Percentiles rank a stretch among this genome's conserved stretches.
These are phyloP conservation scores for Plasmodium knowlesi DNA, from an alignment of 169 alveolate species.

Conservation along the genomic window DNA sequence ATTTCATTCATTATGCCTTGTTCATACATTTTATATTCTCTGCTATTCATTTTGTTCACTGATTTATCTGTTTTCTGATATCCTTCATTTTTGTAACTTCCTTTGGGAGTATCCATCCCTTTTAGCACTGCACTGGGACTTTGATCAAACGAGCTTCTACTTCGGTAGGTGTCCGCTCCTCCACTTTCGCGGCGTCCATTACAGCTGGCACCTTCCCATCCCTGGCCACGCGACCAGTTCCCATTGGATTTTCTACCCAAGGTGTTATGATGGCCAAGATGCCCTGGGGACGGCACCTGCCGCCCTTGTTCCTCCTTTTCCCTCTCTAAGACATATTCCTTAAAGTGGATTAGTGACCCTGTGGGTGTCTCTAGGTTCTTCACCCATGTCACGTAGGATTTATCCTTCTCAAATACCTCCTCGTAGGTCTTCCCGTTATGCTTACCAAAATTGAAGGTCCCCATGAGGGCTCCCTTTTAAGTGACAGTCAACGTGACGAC, in stretches of 20 bases:
- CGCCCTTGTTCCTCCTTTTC: neutral
- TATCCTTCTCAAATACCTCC: slow-evolving; percentile 78
- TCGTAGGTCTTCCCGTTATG: slow-evolving; percentile 82
- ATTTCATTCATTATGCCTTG: slow-evolving; percentile 27
- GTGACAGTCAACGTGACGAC: neutral
- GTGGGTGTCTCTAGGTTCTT: slow-evolving; percentile 75
- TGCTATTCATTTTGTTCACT: slow-evolving; percentile 43
- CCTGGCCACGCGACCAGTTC: neutral
- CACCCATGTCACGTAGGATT: slow-evolving; percentile 80
- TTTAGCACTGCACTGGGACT: neutral
- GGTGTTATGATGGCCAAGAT: neutral
- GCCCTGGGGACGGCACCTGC: neutral
- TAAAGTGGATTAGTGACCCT: slow-evolving; percentile 77
- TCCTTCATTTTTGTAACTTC: neutral
- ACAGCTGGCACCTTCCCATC: neutral
- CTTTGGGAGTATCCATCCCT: neutral
- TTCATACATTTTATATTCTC: slow-evolving; percentile 30
- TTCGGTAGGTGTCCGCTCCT: neutral
- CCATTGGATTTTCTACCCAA: neutral
- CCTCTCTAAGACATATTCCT: slow-evolving; percentile 60
- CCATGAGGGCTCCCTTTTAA: neutral
- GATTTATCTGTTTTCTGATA: neutral
- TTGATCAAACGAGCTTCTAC: neutral
- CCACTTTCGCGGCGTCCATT: neutral
- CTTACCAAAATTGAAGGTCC: slow-evolving; percentile 80